phyloP scores from a whole-genome alignment of 352 stramenopile genomes.

The Phytophthora cryptogea region DNA sequence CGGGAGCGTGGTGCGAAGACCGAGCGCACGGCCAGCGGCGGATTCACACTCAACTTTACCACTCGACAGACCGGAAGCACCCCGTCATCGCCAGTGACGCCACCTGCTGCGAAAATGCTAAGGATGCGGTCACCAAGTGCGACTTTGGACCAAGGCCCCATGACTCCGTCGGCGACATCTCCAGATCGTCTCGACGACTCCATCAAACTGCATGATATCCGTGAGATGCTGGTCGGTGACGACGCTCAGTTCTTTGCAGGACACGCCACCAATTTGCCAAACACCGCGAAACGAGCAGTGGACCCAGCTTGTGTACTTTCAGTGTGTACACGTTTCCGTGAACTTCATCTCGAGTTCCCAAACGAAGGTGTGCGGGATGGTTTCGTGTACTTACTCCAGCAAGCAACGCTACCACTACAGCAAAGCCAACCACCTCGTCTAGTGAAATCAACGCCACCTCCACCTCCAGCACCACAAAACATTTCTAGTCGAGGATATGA shows the following conservation, averaged over 20 bases:
- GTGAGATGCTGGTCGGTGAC: slow-evolving; percentile 46
- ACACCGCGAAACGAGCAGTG: slow-evolving; percentile 56
- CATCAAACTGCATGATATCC: slow-evolving; percentile 64
- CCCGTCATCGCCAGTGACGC: slow-evolving; percentile 38
- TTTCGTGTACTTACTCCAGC: slow-evolving; percentile 71
- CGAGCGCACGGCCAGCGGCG: slow-evolving; percentile 68
- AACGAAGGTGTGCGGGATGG: slow-evolving; percentile 69
- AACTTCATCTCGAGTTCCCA: slow-evolving; percentile 74
- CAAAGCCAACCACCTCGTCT: slow-evolving; percentile 24
- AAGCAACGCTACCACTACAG: slow-evolving; percentile 61
- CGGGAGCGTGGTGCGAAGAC: slow-evolving; percentile 56
- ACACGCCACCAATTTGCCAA: slow-evolving; percentile 43
- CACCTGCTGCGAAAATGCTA: slow-evolving; percentile 17
- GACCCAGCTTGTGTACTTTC: slow-evolving; percentile 64
- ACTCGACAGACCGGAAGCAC: slow-evolving; percentile 37
- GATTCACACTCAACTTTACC: slow-evolving; percentile 58
- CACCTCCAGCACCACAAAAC: slow-evolving; percentile 15
- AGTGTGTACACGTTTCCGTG: slow-evolving; percentile 59
- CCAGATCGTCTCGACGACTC: slow-evolving; percentile 59
- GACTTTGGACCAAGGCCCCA: slow-evolving; percentile 11
- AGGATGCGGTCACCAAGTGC: slow-evolving; percentile 16
- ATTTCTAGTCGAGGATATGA: slow-evolving; percentile 5
- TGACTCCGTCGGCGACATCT: slow-evolving; percentile 23
- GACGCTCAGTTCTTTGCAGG: slow-evolving; percentile 63
- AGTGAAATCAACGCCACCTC: slow-evolving; percentile 20